phyloP scores from a whole-genome alignment of 2,329 filamentous ascomycete genomes.

The Ceratocystis ficicola region DNA sequence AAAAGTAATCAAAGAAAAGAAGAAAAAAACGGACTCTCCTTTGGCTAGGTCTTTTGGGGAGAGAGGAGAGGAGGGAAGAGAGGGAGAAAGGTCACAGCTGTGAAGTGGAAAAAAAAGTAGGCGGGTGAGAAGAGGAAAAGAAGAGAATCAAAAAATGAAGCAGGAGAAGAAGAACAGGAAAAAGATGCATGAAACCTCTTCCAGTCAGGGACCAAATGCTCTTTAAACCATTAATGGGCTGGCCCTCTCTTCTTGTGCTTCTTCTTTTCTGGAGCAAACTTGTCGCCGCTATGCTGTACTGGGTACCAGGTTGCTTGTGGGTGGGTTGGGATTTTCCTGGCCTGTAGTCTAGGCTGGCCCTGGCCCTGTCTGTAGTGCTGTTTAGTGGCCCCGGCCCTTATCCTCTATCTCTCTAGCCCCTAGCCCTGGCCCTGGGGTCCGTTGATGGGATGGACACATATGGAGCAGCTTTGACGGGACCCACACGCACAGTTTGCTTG shows the following conservation, averaged over 20 bases:
- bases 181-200: constrained; percentile 6
- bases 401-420: too few relatives aligned
- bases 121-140: not conserved
- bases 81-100: not conserved
- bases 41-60: constrained; percentile 1
- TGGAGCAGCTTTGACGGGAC: too few relatives aligned
- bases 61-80: not conserved
- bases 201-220: constrained; percentile 7
- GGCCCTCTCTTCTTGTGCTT: not conserved
- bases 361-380: too few relatives aligned
- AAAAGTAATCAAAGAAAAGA: not conserved
- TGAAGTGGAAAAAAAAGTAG: not conserved
- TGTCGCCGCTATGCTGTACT: not conserved
- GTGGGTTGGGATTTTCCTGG: too few relatives aligned
- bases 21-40: not conserved
- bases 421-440: too few relatives aligned
- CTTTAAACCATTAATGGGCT: not conserved
- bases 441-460: too few relatives aligned
- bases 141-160: constrained; percentile 15
- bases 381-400: too few relatives aligned
- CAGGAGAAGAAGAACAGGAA: constrained; percentile 12
- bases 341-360: too few relatives aligned
- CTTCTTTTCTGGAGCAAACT: not conserved
- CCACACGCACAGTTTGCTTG: too few relatives aligned
- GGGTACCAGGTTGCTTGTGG: not conserved